Conservation (phyloP, 1,284 basidiomycete species). For the Fomitopsis palustris region DNA sequence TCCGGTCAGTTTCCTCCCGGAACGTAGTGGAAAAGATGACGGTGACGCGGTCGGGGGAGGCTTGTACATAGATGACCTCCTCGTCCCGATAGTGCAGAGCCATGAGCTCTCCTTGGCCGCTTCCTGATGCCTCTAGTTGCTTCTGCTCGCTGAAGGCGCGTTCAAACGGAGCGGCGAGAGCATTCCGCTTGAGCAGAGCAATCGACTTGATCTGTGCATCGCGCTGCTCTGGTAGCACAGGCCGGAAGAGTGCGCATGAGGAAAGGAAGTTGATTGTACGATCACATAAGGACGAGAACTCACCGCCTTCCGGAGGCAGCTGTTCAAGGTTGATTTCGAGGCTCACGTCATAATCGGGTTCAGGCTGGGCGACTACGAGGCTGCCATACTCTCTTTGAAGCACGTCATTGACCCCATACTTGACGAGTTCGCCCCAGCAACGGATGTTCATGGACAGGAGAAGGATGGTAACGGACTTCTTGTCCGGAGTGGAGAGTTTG, state of each 20-base stretch:
- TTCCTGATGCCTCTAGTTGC: constrained; percentile 68
- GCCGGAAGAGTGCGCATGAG: background rate
- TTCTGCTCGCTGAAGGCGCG: constrained; percentile 87
- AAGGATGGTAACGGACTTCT: constrained; percentile 62
- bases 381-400: constrained; percentile 84
- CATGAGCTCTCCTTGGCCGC: constrained; percentile 82
- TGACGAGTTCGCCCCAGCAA: constrained; percentile 93
- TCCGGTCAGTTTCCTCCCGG: constrained; percentile 95
- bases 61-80: constrained; percentile 95
- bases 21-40: constrained; percentile 98
- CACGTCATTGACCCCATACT: constrained; percentile 83
- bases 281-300: constrained; percentile 28
- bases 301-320: constrained; percentile 77
- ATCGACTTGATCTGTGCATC: constrained; percentile 80
- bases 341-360: constrained; percentile 89
- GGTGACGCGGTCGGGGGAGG: constrained; percentile 92
- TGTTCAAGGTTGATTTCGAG: constrained; percentile 86
- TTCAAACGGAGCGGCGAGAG: constrained; percentile 94
- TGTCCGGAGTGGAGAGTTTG: constrained; percentile 84
- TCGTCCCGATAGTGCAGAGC: constrained; percentile 93
- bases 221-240: constrained; percentile 58
- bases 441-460: constrained; percentile 95
- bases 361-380: constrained; percentile 59
- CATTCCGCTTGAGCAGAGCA: constrained; percentile 90
- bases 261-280: background rate